A percentile compares a stretch with the other conserved stretches of the same genome.
Evolutionary conservation across 495 filamentous ascomycete genomes (phyloP).

Genomic region (Talaromyces wortmannii): DNA sequence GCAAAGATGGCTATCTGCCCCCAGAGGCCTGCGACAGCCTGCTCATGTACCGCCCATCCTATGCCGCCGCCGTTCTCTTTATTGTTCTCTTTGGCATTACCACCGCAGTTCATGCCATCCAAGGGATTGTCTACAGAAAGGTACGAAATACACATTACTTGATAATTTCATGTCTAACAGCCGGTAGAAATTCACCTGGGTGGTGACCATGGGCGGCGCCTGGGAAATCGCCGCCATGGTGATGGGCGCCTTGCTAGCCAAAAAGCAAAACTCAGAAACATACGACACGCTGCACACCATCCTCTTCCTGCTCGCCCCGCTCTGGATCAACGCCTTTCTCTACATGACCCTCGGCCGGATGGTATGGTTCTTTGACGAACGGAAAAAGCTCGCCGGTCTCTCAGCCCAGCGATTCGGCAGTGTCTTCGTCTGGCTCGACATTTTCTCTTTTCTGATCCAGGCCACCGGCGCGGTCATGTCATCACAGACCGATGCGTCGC

Average conservation of each 20-base stretch:
- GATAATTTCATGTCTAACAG: not conserved
- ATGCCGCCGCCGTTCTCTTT: slow-evolving; percentile 17
- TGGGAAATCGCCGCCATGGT: not conserved
- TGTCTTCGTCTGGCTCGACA: slow-evolving; percentile 56
- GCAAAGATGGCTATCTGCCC: slow-evolving; percentile 24
- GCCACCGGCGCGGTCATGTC: slow-evolving; percentile 40
- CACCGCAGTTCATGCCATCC: slow-evolving; percentile 24
- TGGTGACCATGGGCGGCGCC: not conserved
- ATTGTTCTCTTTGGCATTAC: slow-evolving; percentile 31
- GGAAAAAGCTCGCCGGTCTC: slow-evolving; percentile 37
- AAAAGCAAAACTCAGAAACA: not conserved
- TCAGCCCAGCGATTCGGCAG: slow-evolving; percentile 41
- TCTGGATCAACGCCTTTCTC: slow-evolving; percentile 55
- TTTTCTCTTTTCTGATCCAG: slow-evolving; percentile 59
- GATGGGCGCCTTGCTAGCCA: not conserved
- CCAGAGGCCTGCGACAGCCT: slow-evolving; percentile 22
- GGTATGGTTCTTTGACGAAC: slow-evolving; percentile 49
- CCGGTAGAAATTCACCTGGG: not conserved
- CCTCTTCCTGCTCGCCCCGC: not conserved
- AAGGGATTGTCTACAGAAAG: slow-evolving; percentile 8
- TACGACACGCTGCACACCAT: not conserved
- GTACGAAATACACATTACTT: not conserved
- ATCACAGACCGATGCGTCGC: slow-evolving; percentile 25
- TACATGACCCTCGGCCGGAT: slow-evolving; percentile 63
- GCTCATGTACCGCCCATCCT: slow-evolving; percentile 14